phyloP scores from a whole-genome alignment of 129 eudicot genomes.

The Arctium minus region DNA sequence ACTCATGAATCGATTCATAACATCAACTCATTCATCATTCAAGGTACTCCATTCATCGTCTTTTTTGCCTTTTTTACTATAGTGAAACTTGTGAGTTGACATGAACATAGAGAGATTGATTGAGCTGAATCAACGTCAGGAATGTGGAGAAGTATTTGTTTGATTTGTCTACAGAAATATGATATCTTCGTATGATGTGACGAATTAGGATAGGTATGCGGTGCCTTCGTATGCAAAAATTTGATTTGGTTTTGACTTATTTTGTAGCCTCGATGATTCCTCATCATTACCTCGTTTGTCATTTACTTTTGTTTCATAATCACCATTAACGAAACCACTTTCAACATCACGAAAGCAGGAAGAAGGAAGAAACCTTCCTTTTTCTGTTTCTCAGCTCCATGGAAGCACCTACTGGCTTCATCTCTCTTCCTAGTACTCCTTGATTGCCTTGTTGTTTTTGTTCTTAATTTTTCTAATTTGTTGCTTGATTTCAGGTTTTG shows the following conservation, averaged over 20 bases:
- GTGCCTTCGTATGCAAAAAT: neutral
- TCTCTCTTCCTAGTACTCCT: neutral
- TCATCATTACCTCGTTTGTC: neutral
- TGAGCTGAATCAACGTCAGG: conserved; percentile 15
- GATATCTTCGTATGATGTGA: neutral
- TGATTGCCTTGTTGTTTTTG: neutral
- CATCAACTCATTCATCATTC: neutral
- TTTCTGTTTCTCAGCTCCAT: neutral
- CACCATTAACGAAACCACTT: neutral
- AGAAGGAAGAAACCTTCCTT: neutral
- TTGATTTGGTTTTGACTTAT: neutral
- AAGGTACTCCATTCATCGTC: neutral
- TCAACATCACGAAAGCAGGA: neutral
- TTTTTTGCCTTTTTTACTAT: neutral
- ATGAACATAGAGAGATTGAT: neutral
- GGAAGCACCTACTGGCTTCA: neutral
- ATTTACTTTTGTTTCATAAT: neutral
- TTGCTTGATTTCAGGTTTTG: neutral
- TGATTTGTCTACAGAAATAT: neutral
- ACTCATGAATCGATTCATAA: conserved; percentile 2
- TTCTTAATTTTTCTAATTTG: neutral
- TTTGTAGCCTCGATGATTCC: conserved; percentile 4
- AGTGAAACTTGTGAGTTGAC: neutral
- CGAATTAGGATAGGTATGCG: conserved; percentile 14
- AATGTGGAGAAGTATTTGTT: neutral